phyloP scores from a whole-genome alignment of 169 alveolate genomes.

The Eimeria sp. region DNA sequence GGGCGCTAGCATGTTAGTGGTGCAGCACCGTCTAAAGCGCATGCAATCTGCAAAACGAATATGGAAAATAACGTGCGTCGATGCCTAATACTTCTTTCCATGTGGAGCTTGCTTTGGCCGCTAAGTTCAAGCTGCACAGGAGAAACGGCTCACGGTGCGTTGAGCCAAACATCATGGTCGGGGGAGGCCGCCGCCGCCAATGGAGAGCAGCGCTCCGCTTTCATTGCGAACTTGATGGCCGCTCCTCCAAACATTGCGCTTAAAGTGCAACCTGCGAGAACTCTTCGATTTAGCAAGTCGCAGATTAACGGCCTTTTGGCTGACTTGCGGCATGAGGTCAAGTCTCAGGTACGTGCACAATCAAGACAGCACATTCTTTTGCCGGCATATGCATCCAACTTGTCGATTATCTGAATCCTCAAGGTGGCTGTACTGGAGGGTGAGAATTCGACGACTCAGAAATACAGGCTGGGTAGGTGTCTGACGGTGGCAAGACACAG shows the following conservation, averaged over 20 bases:
- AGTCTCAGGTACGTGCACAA: slow-evolving; percentile 35
- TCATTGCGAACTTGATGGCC: slow-evolving; percentile 30
- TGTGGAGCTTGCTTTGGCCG: background rate
- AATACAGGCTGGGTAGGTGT: background rate
- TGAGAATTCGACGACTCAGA: background rate
- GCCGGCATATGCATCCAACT: background rate
- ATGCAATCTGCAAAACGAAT: background rate
- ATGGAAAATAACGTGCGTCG: background rate
- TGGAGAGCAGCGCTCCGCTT: background rate
- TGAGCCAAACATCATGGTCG: background rate
- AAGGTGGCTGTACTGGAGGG: slow-evolving; percentile 79
- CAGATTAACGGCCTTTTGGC: slow-evolving; percentile 65
- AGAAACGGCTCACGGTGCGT: background rate
- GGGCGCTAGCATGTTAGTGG: background rate
- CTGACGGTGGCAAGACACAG: slow-evolving; percentile 11
- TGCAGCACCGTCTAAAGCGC: background rate
- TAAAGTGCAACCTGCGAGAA: slow-evolving; percentile 78
- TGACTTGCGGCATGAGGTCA: slow-evolving; percentile 79
- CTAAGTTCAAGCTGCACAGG: background rate
- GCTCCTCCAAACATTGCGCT: slow-evolving; percentile 72
- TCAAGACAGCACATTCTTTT: background rate
- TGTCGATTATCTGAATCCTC: background rate
- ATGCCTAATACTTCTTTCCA: background rate
- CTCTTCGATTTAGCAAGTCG: slow-evolving; percentile 63
- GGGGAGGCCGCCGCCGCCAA: background rate